Evolutionary conservation across 129 eudicot species (phyloP), one percentile per base, ranked within the genome.

Genomic region (Pittosporum tobira): DNA sequence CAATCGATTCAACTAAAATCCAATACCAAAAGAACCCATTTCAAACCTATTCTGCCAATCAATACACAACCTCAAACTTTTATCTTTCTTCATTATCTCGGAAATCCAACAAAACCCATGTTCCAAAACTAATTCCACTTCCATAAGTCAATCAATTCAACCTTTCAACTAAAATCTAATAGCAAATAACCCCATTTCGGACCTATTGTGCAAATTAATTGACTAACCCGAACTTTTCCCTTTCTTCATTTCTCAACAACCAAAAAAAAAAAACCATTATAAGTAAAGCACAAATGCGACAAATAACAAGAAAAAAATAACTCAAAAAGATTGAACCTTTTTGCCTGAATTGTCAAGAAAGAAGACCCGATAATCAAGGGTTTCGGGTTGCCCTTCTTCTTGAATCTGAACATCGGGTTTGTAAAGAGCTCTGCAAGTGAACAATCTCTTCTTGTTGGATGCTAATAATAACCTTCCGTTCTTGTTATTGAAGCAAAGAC

Each of bases 351-450:
- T 72, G 43, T 91, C 94, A 30, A 71, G 61, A 48, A 86, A 86
- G 54, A 91, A 91, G 21, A 86, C 87, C 22, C 98, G 80, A 63
- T 91, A 86, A 71, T 91, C 95, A 5, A 91, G 96, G 77, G 99
- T 83, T 77, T 91, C 96, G 38, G 99, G 91, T 47, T 45, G 71
- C n/a, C 96, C 96, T 64, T 88, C 94, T 42, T 88, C 88, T 72
- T 78, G 70, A 64, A 61, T 84, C 63, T 75, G 78, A 37, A 83
- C 25, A 29, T 75, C 72, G 36, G 94, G 94, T 63, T 70, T 87
- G 69, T 72, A 80, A 53, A 83, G 86, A 1, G 94, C 83, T 10
- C 59, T 75, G 73, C 96, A 88, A 57, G 81, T 56, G 69, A 83
- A 78, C 19, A 64, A 65, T 57, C 81, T 80, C 73, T 70, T 79